These are phyloP conservation scores for Zygnema circumcarinatum DNA, from an alignment of 139 green algal genomes.

Conservation along the genomic window DNA sequence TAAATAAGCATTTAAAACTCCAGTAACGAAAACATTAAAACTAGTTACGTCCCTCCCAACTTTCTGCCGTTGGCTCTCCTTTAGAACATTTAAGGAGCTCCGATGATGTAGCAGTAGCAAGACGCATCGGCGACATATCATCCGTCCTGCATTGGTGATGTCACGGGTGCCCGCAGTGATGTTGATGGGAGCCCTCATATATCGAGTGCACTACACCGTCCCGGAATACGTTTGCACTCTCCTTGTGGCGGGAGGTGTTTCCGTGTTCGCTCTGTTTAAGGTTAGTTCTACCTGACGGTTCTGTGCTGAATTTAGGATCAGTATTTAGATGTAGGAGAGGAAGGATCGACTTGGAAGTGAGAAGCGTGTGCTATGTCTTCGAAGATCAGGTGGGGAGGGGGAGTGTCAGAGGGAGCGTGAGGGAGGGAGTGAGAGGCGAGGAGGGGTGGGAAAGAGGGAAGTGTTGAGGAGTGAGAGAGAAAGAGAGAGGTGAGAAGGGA, in stretches of 20 bases:
- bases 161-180: constrained; percentile 79
- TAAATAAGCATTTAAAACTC: background rate
- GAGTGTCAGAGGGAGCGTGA: background rate
- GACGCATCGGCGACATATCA: too few species aligned
- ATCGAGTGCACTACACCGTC: constrained; percentile 78
- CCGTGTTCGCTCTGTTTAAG: constrained; percentile 79
- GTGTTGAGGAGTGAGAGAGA: too few species aligned
- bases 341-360: too few species aligned
- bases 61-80: too few species aligned
- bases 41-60: too few species aligned
- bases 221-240: constrained; percentile 88
- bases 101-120: too few species aligned
- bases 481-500: too few species aligned
- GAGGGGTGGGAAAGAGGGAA: background rate
- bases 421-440: background rate
- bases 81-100: too few species aligned
- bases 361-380: background rate
- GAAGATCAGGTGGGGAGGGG: background rate
- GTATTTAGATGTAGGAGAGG: too few species aligned
- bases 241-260: constrained; percentile 82
- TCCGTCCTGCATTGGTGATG: too few species aligned
- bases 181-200: constrained; percentile 87
- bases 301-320: background rate
- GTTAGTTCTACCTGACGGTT: constrained; percentile 41
- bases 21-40: too few species aligned